These are phyloP conservation scores for Lactarius pseudohatsudake DNA, from an alignment of 768 basidiomycete species.

Conservation along the genomic window DNA sequence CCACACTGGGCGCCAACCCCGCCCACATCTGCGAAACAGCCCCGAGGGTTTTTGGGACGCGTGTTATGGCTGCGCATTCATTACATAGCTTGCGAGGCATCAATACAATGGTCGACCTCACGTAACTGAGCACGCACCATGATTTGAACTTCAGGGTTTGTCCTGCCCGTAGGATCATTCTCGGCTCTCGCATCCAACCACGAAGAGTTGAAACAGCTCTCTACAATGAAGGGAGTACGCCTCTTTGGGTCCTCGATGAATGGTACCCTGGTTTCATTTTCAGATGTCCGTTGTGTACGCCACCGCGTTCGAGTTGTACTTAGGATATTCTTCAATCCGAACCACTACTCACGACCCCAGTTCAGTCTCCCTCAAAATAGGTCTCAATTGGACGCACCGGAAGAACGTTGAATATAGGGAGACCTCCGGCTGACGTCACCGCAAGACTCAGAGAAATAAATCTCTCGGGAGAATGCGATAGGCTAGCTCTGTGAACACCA, in stretches of 20 bases:
- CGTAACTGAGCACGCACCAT: no score
- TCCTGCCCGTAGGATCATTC: no score
- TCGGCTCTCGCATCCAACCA: no score
- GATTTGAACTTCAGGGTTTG: no score
- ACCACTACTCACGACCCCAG: conserved; percentile 23
- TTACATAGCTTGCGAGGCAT: conserved; percentile 43
- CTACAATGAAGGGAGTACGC: conserved; percentile 34
- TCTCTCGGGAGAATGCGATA: conserved; percentile 60
- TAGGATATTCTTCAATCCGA: conserved; percentile 23
- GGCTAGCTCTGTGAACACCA: conserved; percentile 55
- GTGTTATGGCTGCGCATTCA: conserved; percentile 49
- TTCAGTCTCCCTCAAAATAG: not conserved
- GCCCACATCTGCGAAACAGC: no score
- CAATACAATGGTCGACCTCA: not conserved
- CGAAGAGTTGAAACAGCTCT: conserved; percentile 34
- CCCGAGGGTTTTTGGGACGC: conserved; percentile 50
- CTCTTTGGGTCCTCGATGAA: no score
- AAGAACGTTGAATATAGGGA: conserved; percentile 57
- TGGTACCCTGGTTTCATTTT: no score
- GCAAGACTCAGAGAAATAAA: conserved; percentile 63
- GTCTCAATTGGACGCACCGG: conserved; percentile 47
- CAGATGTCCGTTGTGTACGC: no score
- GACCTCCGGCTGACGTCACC: conserved; percentile 70
- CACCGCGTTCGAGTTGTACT: no score
- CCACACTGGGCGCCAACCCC: no score